phyloP scores from a whole-genome alignment of 129 eudicot genomes.

The Pittosporum tobira region DNA sequence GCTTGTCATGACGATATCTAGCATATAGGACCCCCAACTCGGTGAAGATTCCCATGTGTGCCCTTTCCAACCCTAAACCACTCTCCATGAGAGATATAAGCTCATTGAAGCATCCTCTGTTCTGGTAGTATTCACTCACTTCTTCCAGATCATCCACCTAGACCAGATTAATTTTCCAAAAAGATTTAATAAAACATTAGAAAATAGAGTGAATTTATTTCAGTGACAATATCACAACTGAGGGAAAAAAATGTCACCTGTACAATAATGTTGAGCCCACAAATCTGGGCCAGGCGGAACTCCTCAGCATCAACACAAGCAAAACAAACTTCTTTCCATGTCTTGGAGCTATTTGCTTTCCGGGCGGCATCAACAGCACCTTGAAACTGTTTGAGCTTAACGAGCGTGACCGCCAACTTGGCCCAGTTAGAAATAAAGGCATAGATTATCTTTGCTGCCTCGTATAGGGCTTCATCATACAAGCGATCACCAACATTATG shows the following conservation, averaged over 20 bases:
- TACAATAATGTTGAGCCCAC: constrained; percentile 60
- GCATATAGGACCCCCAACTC: constrained; percentile 66
- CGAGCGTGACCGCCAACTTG: constrained; percentile 49
- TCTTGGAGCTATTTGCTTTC: constrained; percentile 60
- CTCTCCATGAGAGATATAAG: constrained; percentile 68
- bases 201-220: neutral
- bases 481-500: constrained; percentile 56
- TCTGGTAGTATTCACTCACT: constrained; percentile 57
- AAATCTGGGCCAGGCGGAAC: constrained; percentile 66
- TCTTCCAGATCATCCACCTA: constrained; percentile 76
- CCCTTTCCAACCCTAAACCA: constrained; percentile 68
- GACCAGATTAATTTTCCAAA: constrained; percentile 3
- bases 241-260: constrained; percentile 28
- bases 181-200: neutral
- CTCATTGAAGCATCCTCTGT: constrained; percentile 65
- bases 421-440: constrained; percentile 71
- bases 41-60: constrained; percentile 68
- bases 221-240: neutral
- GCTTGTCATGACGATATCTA: constrained; percentile 67
- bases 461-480: constrained; percentile 56
- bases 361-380: constrained; percentile 76
- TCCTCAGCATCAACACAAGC: constrained; percentile 74
- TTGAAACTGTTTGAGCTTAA: constrained; percentile 56
- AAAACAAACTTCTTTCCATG: constrained; percentile 72
- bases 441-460: constrained; percentile 62